Evolutionary conservation across 495 filamentous ascomycete species (phyloP).

Genomic region (Podospora conica): DNA sequence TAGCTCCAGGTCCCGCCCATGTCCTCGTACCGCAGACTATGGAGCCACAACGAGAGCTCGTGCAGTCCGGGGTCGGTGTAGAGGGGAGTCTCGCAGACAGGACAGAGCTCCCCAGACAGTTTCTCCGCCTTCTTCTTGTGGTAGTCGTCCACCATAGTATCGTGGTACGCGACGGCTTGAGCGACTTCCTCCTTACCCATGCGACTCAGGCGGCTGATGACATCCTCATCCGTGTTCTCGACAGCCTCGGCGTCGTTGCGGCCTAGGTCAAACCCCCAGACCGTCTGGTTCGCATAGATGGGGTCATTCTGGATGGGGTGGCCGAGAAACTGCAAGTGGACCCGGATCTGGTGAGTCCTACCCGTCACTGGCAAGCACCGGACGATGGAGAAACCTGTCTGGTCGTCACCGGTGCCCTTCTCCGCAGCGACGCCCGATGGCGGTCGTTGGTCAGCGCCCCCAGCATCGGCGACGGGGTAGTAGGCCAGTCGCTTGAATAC

Average conservation of each 20-base stretch:
- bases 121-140: constrained; percentile 82
- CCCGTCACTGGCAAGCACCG: constrained; percentile 90
- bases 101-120: constrained; percentile 77
- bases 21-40: constrained; percentile 84
- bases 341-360: constrained; percentile 88
- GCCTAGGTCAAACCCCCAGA: constrained; percentile 79
- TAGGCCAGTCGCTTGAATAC: constrained; percentile 87
- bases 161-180: constrained; percentile 86
- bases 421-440: background rate
- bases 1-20: constrained; percentile 77
- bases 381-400: constrained; percentile 78
- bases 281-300: constrained; percentile 89
- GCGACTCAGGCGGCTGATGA: constrained; percentile 73
- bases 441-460: background rate
- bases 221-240: constrained; percentile 73
- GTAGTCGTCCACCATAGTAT: constrained; percentile 84
- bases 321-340: constrained; percentile 90
- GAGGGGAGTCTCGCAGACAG: constrained; percentile 75
- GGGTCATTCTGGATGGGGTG: constrained; percentile 96
- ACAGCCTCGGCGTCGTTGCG: constrained; percentile 57
- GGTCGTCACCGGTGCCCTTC: constrained; percentile 1
- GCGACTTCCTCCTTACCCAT: constrained; percentile 94
- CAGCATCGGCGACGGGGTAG: constrained; percentile 51
- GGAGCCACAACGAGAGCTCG: constrained; percentile 88
- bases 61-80: constrained; percentile 88